phyloP scores from a whole-genome alignment of 108 stramenopile species.

The Fragilaria crotonensis region DNA sequence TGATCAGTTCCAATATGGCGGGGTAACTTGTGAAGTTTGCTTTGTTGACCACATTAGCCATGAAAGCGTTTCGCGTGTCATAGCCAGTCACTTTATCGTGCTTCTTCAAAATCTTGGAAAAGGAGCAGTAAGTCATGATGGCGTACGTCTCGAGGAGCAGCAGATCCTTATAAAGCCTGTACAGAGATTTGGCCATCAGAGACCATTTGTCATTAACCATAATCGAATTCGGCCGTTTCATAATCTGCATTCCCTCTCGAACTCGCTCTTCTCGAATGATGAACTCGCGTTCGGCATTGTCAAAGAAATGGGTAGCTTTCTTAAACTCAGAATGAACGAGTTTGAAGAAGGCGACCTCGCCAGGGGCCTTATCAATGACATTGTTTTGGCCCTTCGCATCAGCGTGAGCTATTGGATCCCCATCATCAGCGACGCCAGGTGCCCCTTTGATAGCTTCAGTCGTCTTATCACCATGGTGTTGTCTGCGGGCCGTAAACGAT shows the following conservation, averaged over 20 bases:
- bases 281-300: conserved; percentile 64
- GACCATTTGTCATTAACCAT: conserved; percentile 78
- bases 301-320: conserved; percentile 88
- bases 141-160: conserved; percentile 95
- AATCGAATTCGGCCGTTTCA: conserved; percentile 66
- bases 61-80: conserved; percentile 69
- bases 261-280: conserved; percentile 82
- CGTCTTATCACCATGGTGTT: conserved; percentile 21
- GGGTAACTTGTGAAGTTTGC: conserved; percentile 82
- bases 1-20: conserved; percentile 61
- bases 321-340: conserved; percentile 80
- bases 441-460: conserved; percentile 6
- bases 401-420: neutral
- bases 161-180: conserved; percentile 88
- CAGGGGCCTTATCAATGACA: conserved; percentile 33
- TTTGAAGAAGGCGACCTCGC: conserved; percentile 88
- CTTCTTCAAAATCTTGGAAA: conserved; percentile 98
- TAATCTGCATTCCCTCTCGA: conserved; percentile 72
- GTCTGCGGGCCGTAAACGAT: neutral
- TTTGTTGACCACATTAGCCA: conserved; percentile 80
- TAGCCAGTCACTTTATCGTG: conserved; percentile 96
- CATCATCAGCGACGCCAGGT: neutral
- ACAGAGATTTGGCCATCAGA: conserved; percentile 82
- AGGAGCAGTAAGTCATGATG: conserved; percentile 97
- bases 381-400: neutral